Base-by-base conservation (phyloP, 2,329 filamentous ascomycete species). In the Aspergillus sp. region DNA sequence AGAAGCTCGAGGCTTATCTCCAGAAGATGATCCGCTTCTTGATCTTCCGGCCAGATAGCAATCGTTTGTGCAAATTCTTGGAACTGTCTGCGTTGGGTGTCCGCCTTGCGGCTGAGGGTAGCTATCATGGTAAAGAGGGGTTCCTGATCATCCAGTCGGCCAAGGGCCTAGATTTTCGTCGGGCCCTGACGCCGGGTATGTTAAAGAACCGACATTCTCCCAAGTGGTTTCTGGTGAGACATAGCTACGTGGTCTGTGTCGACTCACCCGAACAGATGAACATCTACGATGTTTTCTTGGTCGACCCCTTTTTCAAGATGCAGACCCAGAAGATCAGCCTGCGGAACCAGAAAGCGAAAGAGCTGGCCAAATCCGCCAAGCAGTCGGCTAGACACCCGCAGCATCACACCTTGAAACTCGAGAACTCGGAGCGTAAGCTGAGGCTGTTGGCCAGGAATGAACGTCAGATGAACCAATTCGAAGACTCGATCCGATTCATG, bases 251-350 rank as follows among this genome's bases (percentile, higher is more conserved):
- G 49, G 91, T 95, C 40, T 96, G 91, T 57, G 90, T 97, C n/a
- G 91, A 97, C 63, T 96, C 93, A 0, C 93, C 93, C 0, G 91
- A 97, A 65, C 94, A 94, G 58, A 94, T 97, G 86, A 91, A 95
- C 60, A 94, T 97, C 32, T 96, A 95, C 64, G 94, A 98, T 68
- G 93, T 98, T 26, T 97, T 96, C 66, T 77, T 98, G n/a, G 87
- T 97, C 28, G 93, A 98, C 62, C 78, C 86, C 1, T 84, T 86
- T 58, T 98, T 98, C 68, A 76, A 79, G 44, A 82, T 96, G 43
- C 82, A 89, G 52, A 81, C 86, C 46, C 89, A 89, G 67, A 63
- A 77, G 74, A 57, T 75, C 67, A 66, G 77, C 79, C 41, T 74
- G 51, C 60, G 67, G 55, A 62, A 69, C 53, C 59, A 73, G 48